These are phyloP conservation scores for Beauveria australis DNA, from an alignment of 2,329 filamentous ascomycete species.

Conservation along the genomic window DNA sequence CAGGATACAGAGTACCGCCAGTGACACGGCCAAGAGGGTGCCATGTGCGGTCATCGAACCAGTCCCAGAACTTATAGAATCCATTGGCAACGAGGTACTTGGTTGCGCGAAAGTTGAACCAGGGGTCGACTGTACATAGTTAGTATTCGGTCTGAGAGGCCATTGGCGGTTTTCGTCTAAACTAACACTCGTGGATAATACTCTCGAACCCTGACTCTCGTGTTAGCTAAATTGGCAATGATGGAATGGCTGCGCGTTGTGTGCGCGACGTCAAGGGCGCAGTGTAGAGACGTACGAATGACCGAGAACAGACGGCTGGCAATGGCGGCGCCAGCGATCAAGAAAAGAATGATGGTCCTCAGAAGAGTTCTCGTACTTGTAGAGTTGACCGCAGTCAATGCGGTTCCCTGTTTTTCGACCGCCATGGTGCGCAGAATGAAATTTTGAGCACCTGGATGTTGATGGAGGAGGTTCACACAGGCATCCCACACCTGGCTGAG, in stretches of 20 bases:
- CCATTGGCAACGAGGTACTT: slow-evolving; percentile 96
- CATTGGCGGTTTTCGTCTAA: slow-evolving; percentile 12
- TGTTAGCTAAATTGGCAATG: slow-evolving; percentile 22
- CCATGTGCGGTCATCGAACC: slow-evolving; percentile 99
- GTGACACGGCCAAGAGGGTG: slow-evolving; percentile 97
- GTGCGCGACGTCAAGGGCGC: background rate
- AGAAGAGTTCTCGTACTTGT: slow-evolving; percentile 78
- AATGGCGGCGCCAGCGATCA: slow-evolving; percentile 87
- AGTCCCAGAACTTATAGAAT: slow-evolving; percentile 99
- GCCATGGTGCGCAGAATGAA: slow-evolving; percentile 33
- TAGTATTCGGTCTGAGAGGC: slow-evolving; percentile 16
- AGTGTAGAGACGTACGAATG: slow-evolving; percentile 61
- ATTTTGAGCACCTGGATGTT: slow-evolving; percentile 21
- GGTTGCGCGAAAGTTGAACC: slow-evolving; percentile 99
- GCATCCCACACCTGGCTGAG: slow-evolving; percentile 20
- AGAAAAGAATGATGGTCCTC: slow-evolving; percentile 78
- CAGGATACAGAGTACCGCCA: slow-evolving; percentile 96
- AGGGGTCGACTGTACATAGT: slow-evolving; percentile 73
- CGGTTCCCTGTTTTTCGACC: slow-evolving; percentile 39
- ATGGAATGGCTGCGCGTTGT: background rate
- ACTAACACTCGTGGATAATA: slow-evolving; percentile 98
- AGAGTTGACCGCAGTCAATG: slow-evolving; percentile 66
- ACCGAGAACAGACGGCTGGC: slow-evolving; percentile 95
- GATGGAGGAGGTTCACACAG: slow-evolving; percentile 21
- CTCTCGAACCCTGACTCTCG: slow-evolving; percentile 72